Evolutionary conservation across 805 yeast species (phyloP).

Genomic region (Candida pseudoglaebosa): DNA sequence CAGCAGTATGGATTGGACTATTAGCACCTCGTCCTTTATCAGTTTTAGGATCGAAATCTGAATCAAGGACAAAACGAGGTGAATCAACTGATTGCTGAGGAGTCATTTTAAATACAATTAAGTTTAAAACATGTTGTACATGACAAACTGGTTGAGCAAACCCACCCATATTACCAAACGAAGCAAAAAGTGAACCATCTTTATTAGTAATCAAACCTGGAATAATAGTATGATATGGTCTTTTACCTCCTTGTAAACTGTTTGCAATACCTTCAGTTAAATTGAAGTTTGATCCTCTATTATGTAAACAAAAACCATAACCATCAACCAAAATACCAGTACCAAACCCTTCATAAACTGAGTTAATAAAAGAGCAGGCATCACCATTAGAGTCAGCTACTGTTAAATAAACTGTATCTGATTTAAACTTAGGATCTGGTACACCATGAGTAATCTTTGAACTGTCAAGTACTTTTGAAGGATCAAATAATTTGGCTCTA

Average conservation of each 20-base stretch:
- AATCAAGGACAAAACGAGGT: slow-evolving; percentile 64
- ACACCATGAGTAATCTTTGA: slow-evolving; percentile 45
- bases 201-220: slow-evolving; percentile 69
- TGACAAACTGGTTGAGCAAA: slow-evolving; percentile 86
- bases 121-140: slow-evolving; percentile 68
- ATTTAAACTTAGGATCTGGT: slow-evolving; percentile 53
- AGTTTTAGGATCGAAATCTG: slow-evolving; percentile 41
- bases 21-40: slow-evolving; percentile 59
- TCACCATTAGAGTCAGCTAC: slow-evolving; percentile 67
- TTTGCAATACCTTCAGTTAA: slow-evolving; percentile 55
- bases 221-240: slow-evolving; percentile 80
- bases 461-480: slow-evolving; percentile 38
- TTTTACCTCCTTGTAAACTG: slow-evolving; percentile 61
- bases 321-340: slow-evolving; percentile 62
- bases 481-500: slow-evolving; percentile 46
- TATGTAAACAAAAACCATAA: slow-evolving; percentile 67
- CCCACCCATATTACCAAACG: slow-evolving; percentile 85
- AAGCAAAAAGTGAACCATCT: slow-evolving; percentile 51
- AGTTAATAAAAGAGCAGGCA: slow-evolving; percentile 78
- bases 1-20: slow-evolving; percentile 59
- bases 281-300: slow-evolving; percentile 74
- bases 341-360: slow-evolving; percentile 68
- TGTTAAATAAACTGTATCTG: slow-evolving; percentile 71
- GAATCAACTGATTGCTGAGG: slow-evolving; percentile 76
- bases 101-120: slow-evolving; percentile 56